Evolutionary conservation across 441 rosid species (phyloP), one percentile per base, ranked within the genome.

Genomic region (Pelargonium cotyledonis): DNA sequence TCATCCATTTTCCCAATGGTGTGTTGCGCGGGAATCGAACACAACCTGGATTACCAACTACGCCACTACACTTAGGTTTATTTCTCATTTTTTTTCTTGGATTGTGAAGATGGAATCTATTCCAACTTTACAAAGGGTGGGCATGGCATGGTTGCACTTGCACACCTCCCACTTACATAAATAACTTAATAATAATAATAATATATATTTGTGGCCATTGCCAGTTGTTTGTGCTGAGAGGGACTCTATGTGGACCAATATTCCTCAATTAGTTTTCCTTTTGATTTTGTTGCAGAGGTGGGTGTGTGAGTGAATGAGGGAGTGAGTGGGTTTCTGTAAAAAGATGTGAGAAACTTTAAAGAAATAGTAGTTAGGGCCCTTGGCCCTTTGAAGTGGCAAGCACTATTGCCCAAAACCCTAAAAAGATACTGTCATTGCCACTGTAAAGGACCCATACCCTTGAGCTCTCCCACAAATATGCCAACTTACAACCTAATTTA

Each of bases 201-300:
- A 41, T 1, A 5, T 41, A 41, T 41, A 41, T 41, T 51, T 49
- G 19, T 57, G 18, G 63, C 63, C 31, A 57, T 19, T 57, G 81
- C 80, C 81, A 69, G 77, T 78, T 76, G 76, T 43, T 69, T 29
- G 43, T 63, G 38, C 1, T 62, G 79, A 71, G 73, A 19, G 78
- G 65, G 78, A 68, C 81, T 70, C 57, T 62, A 8, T 23, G 79
- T 79, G 85, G 86, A 75, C 85, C 81, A 74, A 69, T 74, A 79
- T 73, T 74, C 76, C 43, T 81, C 73, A 16, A 62, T 55, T 44
- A 57, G 61, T 75, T 61, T 51, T 63, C 61, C 72, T 70, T 43
- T 66, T 64, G 46, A 19, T 65, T 44, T n/a, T 21, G 23, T 51
- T 70, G 77, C 79, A 76, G 76, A 70, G 63, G 73, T 73, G 73